Evolutionary conservation across 768 basidiomycete species (phyloP).

Genomic region (Rhizopogon vulgaris): DNA sequence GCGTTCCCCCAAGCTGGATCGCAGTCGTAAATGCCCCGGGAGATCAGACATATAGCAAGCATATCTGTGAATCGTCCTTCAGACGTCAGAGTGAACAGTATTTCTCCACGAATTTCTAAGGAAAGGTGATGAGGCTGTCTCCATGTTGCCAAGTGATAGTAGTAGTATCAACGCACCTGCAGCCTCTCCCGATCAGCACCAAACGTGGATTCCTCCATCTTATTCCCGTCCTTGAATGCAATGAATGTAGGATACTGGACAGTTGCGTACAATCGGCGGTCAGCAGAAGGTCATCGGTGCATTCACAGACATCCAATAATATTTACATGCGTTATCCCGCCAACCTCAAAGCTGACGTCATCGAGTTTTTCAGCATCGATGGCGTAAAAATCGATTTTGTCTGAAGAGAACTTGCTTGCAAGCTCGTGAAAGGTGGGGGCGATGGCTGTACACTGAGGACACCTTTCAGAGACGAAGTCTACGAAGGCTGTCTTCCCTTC

Average conservation of each 20-base stretch:
- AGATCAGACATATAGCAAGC: no score
- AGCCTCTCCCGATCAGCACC: neutral
- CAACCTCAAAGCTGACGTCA: constrained; percentile 46
- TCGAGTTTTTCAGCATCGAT: constrained; percentile 58
- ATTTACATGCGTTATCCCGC: constrained; percentile 9
- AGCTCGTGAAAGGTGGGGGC: constrained; percentile 2
- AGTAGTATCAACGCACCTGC: neutral
- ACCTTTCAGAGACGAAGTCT: constrained; percentile 13
- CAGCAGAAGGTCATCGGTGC: neutral
- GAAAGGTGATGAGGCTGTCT: no score
- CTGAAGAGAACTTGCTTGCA: constrained; percentile 7
- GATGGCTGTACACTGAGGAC: neutral
- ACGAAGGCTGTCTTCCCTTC: constrained; percentile 6
- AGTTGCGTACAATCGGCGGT: neutral
- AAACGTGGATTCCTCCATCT: neutral
- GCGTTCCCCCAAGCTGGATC: no score
- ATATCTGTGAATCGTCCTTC: no score
- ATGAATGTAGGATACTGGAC: constrained; percentile 3
- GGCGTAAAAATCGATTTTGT: constrained; percentile 54
- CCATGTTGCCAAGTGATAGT: no score
- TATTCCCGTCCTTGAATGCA: constrained; percentile 2
- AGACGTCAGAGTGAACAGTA: neutral
- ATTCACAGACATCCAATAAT: neutral
- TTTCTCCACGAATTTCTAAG: neutral
- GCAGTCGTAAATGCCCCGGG: no score